A percentile compares a stretch with the other conserved stretches of the same genome.
These are phyloP conservation scores for Mortierella sp. DNA, from an alignment of 371 early-diverging fungal species.

Conservation along the genomic window DNA sequence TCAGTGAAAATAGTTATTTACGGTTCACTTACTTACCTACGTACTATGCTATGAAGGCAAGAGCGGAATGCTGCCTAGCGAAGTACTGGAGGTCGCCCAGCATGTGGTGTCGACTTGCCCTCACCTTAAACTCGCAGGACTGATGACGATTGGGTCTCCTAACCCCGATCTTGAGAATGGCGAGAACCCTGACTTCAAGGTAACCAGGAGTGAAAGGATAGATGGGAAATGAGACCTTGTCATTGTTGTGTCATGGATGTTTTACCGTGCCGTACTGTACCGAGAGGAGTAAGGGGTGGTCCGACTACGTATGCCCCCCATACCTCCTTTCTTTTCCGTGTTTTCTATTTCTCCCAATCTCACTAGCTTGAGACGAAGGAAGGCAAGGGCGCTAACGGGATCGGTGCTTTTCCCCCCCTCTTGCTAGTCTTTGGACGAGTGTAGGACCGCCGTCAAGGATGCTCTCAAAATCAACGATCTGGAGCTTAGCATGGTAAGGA, in stretches of 20 bases:
- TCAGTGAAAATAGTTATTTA: background rate
- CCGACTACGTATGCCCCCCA: background rate
- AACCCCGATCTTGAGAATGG: constrained; percentile 68
- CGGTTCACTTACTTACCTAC: too few species aligned
- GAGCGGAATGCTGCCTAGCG: constrained; percentile 76
- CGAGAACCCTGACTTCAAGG: constrained; percentile 91
- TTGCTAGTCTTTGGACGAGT: constrained; percentile 61
- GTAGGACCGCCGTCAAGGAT: constrained; percentile 54
- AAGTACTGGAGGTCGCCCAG: constrained; percentile 64
- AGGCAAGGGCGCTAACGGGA: background rate
- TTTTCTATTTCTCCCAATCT: background rate
- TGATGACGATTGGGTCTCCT: constrained; percentile 95
- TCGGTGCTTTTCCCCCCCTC: background rate
- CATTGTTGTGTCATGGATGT: background rate
- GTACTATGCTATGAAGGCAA: constrained; percentile 69
- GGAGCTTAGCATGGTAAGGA: constrained; percentile 86
- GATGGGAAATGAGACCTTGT: background rate
- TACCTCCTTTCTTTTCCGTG: background rate
- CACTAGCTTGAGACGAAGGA: background rate
- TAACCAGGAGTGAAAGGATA: constrained; percentile 33
- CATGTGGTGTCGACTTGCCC: constrained; percentile 79
- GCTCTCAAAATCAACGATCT: constrained; percentile 58
- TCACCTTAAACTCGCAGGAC: constrained; percentile 79
- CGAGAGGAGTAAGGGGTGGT: background rate
- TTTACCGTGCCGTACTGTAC: background rate